Evolutionary conservation across 1,284 basidiomycete genomes (phyloP).

Genomic region (Trametes polyzona): DNA sequence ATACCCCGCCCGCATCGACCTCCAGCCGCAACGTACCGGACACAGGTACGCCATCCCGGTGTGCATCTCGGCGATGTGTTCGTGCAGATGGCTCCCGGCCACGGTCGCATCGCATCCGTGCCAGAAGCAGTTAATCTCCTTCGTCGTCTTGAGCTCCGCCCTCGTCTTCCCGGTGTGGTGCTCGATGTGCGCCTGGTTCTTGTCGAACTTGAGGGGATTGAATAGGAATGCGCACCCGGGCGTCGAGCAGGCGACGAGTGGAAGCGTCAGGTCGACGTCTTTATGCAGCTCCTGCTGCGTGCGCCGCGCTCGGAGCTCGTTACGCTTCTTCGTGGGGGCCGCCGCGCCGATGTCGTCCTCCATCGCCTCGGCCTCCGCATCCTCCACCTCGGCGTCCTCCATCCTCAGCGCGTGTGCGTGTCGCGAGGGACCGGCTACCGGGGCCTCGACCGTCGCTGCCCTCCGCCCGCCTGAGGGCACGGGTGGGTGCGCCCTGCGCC

Average conservation of each 20-base stretch:
- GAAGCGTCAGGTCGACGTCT: no score
- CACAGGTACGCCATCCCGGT: neutral
- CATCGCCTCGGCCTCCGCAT: no score
- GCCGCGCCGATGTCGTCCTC: no score
- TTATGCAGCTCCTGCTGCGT: no score
- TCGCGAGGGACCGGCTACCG: no score
- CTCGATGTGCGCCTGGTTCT: neutral
- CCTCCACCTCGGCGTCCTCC: no score
- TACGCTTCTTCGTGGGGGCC: no score
- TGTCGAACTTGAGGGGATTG: neutral
- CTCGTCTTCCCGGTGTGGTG: neutral
- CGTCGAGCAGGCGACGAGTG: neutral
- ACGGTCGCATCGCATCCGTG: neutral
- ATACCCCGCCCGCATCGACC: neutral
- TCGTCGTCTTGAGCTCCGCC: neutral
- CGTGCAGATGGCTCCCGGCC: neutral
- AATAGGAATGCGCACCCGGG: neutral
- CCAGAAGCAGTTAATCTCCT: neutral
- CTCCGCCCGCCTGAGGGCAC: no score
- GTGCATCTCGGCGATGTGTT: neutral
- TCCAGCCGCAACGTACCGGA: neutral
- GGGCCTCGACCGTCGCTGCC: no score
- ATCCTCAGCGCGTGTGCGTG: no score
- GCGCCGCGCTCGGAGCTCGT: no score
- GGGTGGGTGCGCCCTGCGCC: no score